Percentiles rank a stretch among this genome's conserved stretches.
Conservation (phyloP, 306 rosid species). For the Dryas octopetala region DNA sequence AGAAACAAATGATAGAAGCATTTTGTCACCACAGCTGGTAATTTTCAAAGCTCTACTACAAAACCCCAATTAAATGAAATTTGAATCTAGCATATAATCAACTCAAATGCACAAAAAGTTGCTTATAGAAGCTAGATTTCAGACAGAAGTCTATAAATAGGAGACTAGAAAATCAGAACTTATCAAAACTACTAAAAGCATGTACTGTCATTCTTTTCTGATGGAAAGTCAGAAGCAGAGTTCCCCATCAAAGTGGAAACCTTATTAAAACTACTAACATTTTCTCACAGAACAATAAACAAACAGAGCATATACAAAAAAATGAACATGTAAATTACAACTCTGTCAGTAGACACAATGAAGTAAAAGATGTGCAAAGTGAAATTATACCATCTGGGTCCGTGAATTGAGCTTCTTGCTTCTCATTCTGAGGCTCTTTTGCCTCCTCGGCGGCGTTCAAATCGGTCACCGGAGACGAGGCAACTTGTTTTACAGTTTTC, state of each 20-base stretch:
- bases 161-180: neutral
- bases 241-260: neutral
- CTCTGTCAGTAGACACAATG: neutral
- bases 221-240: neutral
- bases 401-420: conserved; percentile 35
- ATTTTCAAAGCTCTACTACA: neutral
- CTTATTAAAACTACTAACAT: neutral
- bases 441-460: conserved; percentile 16
- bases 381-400: conserved; percentile 53
- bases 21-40: neutral
- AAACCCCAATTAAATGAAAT: neutral
- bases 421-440: conserved; percentile 29
- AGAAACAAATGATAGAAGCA: neutral
- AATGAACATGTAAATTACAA: neutral
- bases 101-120: neutral
- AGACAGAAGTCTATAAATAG: neutral
- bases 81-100: neutral
- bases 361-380: neutral
- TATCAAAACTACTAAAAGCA: neutral
- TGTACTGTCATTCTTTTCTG: neutral
- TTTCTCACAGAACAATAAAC: neutral
- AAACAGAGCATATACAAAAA: neutral
- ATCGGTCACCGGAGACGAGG: conserved; percentile 17
- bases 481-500: conserved; percentile 30
- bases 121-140: neutral